These are phyloP conservation scores for Bimuria novae-zelandiae DNA, from an alignment of 2,329 filamentous ascomycete species.

Conservation along the genomic window DNA sequence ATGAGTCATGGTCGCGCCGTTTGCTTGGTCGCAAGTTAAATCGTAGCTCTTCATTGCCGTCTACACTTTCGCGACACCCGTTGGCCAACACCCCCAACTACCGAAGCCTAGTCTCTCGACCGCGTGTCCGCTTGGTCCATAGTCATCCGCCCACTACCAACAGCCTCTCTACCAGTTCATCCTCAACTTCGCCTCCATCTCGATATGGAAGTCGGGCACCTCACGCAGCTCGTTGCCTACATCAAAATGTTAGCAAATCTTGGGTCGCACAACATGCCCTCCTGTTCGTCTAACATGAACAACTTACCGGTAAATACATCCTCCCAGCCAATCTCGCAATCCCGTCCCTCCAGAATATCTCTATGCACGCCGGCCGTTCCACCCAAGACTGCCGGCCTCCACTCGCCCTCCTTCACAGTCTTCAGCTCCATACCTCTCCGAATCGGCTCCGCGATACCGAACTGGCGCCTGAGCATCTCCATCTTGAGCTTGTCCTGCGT, in stretches of 20 bases:
- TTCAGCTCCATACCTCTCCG: constrained; percentile 93
- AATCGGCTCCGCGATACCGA: constrained; percentile 90
- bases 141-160: too few species aligned
- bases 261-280: neutral
- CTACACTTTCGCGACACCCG: too few species aligned
- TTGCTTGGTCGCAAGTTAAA: too few species aligned
- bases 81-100: too few species aligned
- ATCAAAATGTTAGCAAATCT: constrained; percentile 20
- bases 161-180: constrained; percentile 61
- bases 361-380: constrained; percentile 75
- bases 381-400: constrained; percentile 73
- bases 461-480: constrained; percentile 82
- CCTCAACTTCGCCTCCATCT: constrained; percentile 91
- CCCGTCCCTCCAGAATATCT: constrained; percentile 82
- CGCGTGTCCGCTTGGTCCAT: too few species aligned
- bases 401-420: constrained; percentile 79
- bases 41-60: too few species aligned
- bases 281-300: neutral
- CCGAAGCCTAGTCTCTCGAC: too few species aligned
- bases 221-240: constrained; percentile 70
- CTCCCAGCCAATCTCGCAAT: constrained; percentile 84
- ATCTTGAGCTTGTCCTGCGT: constrained; percentile 89
- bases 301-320: constrained; percentile 78
- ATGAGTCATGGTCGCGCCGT: too few species aligned
- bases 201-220: constrained; percentile 77